phyloP scores from a whole-genome alignment of 2,329 filamentous ascomycete genomes.

The Epichloe coenophiala region DNA sequence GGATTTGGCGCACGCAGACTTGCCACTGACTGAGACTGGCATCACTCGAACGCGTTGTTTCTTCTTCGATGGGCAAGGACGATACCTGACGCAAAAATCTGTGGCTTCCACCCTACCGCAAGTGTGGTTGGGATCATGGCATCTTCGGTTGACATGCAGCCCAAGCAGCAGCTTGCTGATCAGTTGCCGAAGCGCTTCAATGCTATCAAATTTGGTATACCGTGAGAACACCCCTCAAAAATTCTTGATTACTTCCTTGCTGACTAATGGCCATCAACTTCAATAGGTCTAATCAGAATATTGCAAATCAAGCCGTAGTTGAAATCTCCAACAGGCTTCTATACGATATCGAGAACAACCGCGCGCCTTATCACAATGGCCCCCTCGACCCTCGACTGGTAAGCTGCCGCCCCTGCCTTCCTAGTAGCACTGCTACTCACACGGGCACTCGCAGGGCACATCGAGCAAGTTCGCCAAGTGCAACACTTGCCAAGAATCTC shows the following conservation, averaged over 20 bases:
- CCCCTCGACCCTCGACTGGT: conserved; percentile 70
- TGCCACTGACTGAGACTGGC: neutral
- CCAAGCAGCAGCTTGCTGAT: conserved; percentile 48
- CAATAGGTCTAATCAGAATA: conserved; percentile 72
- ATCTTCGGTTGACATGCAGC: neutral
- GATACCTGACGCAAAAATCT: neutral
- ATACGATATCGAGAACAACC: conserved; percentile 75
- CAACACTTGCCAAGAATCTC: conserved; percentile 66
- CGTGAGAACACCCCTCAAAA: conserved; percentile 34
- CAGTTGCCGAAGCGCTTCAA: conserved; percentile 79
- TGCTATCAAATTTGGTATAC: conserved; percentile 81
- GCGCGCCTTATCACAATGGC: conserved; percentile 65
- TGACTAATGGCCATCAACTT: neutral
- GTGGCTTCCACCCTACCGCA: neutral
- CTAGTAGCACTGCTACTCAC: conserved; percentile 1
- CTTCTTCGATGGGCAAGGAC: too few relatives aligned
- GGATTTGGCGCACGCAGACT: neutral
- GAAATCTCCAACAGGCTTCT: conserved; percentile 90
- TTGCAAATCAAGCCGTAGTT: conserved; percentile 87
- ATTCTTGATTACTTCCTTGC: neutral
- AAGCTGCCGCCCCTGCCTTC: conserved; percentile 7
- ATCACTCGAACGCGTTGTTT: neutral
- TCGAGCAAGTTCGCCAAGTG: conserved; percentile 73
- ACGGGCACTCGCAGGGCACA: conserved; percentile 44
- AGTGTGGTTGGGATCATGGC: neutral